These are phyloP conservation scores for Bryoglossum gracile DNA, from an alignment of 495 filamentous ascomycete species.

Conservation along the genomic window DNA sequence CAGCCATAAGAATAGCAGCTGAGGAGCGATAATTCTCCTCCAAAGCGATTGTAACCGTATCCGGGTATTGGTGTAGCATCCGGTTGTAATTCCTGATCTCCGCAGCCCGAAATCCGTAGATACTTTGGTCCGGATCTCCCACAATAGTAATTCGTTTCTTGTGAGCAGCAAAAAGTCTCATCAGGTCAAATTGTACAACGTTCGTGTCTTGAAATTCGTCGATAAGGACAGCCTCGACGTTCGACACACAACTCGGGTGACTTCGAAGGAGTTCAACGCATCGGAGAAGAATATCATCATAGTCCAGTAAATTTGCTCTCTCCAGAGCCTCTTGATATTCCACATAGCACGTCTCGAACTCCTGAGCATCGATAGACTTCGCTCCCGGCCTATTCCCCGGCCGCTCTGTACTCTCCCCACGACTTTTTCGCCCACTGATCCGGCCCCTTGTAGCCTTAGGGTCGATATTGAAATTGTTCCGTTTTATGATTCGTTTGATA, in stretches of 20 bases:
- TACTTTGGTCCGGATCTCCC: slow-evolving; percentile 96
- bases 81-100: slow-evolving; percentile 84
- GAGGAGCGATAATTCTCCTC: slow-evolving; percentile 96
- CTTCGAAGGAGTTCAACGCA: slow-evolving; percentile 74
- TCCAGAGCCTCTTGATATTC: slow-evolving; percentile 73
- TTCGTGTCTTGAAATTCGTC: slow-evolving; percentile 99
- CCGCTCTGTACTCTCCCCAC: slow-evolving; percentile 37
- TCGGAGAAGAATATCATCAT: slow-evolving; percentile 84
- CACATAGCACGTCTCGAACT: slow-evolving; percentile 65
- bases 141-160: slow-evolving; percentile 81
- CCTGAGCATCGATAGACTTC: slow-evolving; percentile 54
- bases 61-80: slow-evolving; percentile 67
- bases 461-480: slow-evolving; percentile 60
- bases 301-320: slow-evolving; percentile 81
- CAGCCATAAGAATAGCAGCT: slow-evolving; percentile 74
- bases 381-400: slow-evolving; percentile 17
- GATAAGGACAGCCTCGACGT: slow-evolving; percentile 86
- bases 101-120: slow-evolving; percentile 96
- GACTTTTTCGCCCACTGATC: slow-evolving; percentile 84
- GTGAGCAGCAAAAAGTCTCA: slow-evolving; percentile 75
- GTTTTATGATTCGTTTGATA: slow-evolving; percentile 74
- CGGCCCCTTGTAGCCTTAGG: slow-evolving; percentile 58
- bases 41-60: slow-evolving; percentile 75
- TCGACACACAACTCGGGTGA: slow-evolving; percentile 79
- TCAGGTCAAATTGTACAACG: slow-evolving; percentile 87